These are phyloP conservation scores for Aspergillus incahuasiensis DNA, from an alignment of 495 filamentous ascomycete species.

Conservation along the genomic window DNA sequence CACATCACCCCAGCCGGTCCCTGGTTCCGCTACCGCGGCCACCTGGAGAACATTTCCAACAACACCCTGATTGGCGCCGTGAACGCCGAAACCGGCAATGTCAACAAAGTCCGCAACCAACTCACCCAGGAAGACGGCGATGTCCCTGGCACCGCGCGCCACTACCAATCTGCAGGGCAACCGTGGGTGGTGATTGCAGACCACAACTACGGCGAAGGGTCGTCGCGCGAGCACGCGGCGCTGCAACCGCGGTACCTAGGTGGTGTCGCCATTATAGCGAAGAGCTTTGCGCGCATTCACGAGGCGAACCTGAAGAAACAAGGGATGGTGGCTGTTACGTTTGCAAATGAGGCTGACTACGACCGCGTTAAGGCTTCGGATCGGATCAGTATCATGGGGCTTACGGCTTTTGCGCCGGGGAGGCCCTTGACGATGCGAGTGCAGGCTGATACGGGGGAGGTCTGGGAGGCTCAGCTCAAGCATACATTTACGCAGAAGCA, in stretches of 20 bases:
- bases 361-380: conserved; percentile 83
- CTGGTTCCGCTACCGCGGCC: conserved; percentile 93
- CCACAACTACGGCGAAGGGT: conserved; percentile 94
- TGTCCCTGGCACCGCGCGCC: conserved; percentile 38
- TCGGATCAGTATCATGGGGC: conserved; percentile 65
- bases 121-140: conserved; percentile 63
- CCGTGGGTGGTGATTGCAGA: conserved; percentile 90
- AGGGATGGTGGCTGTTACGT: conserved; percentile 85
- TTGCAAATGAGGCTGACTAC: conserved; percentile 84
- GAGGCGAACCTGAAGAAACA: conserved; percentile 98
- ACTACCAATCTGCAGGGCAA: conserved; percentile 85
- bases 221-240: conserved; percentile 89
- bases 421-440: background rate
- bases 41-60: conserved; percentile 96
- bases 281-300: conserved; percentile 90
- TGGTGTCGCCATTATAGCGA: conserved; percentile 83
- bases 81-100: conserved; percentile 80
- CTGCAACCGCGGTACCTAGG: conserved; percentile 88
- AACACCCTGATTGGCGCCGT: conserved; percentile 94
- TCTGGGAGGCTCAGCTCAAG: conserved; percentile 5
- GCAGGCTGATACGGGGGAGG: conserved; percentile 48
- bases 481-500: conserved; percentile 12
- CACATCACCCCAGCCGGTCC: conserved; percentile 90
- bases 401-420: conserved; percentile 43
- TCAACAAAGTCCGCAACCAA: conserved; percentile 84